Evolutionary conservation across 202 grass and related monocot genomes (phyloP).

Genomic region (Carex arenaria): DNA sequence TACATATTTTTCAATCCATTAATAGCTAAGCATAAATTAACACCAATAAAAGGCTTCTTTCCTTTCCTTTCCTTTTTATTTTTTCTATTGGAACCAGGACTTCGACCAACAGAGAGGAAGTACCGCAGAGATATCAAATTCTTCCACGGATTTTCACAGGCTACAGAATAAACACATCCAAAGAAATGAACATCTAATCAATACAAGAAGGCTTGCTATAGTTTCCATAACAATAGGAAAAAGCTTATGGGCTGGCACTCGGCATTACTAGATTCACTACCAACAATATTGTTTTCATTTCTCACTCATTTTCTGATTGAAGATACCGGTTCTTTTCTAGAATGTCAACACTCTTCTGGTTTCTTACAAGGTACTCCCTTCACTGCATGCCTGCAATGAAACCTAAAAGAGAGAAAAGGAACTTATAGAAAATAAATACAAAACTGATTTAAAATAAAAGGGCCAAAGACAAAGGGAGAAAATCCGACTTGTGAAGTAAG

Average conservation of each 20-base stretch:
- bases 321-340: not conserved
- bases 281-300: not conserved
- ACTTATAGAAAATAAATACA: not conserved
- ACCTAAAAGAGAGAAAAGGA: constrained; percentile 41
- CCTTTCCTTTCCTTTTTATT: not conserved
- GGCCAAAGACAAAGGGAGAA: not conserved
- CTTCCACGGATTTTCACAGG: not conserved
- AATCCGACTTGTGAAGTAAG: not conserved
- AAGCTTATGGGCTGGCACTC: not conserved
- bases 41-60: not conserved
- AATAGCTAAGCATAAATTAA: not conserved
- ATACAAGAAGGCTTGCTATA: not conserved
- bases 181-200: not conserved
- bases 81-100: not conserved
- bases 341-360: constrained; percentile 51
- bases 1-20: not conserved
- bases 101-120: not conserved
- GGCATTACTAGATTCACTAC: not conserved
- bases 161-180: not conserved
- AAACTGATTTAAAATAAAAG: not conserved
- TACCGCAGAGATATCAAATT: not conserved
- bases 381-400: constrained; percentile 80
- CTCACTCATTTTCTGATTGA: constrained; percentile 8
- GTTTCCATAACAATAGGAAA: not conserved
- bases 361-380: constrained; percentile 72